Base-by-base conservation (phyloP, 2,329 filamentous ascomycete species). In the Phaeosphaeria sp. region DNA sequence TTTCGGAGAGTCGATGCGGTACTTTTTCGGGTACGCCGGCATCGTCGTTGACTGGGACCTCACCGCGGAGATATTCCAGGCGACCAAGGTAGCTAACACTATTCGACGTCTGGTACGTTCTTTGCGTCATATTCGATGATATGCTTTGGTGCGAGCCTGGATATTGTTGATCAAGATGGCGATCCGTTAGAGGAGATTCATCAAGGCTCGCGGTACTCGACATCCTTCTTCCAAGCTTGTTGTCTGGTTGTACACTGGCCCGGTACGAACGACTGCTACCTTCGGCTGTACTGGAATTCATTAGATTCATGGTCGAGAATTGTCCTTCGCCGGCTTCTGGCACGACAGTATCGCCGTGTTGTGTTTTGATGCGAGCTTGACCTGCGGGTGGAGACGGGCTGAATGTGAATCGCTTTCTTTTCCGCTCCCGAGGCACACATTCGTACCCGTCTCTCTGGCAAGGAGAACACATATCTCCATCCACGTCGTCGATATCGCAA, bases 381-480 rank as follows among this genome's bases (percentile, higher is more conserved):
- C 33, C 30, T 33, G 59, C 46, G 30, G 68, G 71, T 42, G 71
- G 72, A 30, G 71, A 72, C 4, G 68, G 68, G 46, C 68, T 73
- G 46, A 75, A 66, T 2, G 71, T 75, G 48, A 73, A 75, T 9
- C 72, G 60, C 57, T 73, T 74, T 11, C 71, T 56, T 53, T 75
- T 75, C 15, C 73, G 56, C 47, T 74, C 69, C 43, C 72, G 62
- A 22, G 69, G 73, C 18, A 73, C 46, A 46, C 73, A 76, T 20
- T 74, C 68, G 54, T 75, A 74, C 27, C 65, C 66, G 50, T 76
- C 72, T 62, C 63, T 68, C 41, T 56, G 55, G 50, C 77, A 79
- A 33, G 77, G 77, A 20, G 76, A 77, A 52, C 77, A 78, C n/a
- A 70, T 61, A n/a, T 72, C 72, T 27, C 75, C 73, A 46, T 73